Conservation (phyloP, 768 basidiomycete genomes). For the Chlorophyllum brunneum region DNA sequence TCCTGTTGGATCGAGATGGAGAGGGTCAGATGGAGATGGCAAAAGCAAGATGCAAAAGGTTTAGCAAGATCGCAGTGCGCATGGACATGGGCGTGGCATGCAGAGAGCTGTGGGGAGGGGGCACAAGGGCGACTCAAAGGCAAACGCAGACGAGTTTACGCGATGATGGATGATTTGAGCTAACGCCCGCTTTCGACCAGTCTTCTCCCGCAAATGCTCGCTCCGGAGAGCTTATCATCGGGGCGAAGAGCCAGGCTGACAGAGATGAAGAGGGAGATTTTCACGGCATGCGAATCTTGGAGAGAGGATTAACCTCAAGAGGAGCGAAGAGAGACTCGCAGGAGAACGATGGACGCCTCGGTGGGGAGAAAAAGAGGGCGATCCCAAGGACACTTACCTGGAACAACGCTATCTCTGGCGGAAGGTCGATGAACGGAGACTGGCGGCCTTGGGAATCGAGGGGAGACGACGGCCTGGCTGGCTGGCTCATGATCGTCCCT, state of each 20-base stretch:
- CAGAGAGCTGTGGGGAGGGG: neutral
- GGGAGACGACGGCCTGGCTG: no score
- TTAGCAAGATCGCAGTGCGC: neutral
- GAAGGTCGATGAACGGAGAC: constrained; percentile 22
- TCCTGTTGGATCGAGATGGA: constrained; percentile 11
- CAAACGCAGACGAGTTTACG: neutral
- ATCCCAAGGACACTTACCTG: constrained; percentile 26
- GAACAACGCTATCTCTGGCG: constrained; percentile 29
- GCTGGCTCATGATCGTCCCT: no score
- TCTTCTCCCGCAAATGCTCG: constrained; percentile 1
- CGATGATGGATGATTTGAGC: no score
- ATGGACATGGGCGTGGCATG: neutral
- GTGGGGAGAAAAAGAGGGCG: constrained; percentile 9
- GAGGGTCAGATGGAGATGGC: neutral
- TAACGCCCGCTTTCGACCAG: neutral
- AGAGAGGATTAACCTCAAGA: constrained; percentile 22
- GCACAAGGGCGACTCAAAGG: neutral
- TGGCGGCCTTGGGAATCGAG: constrained; percentile 15
- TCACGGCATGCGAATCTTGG: constrained; percentile 19
- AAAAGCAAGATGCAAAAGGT: neutral
- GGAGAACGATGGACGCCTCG: constrained; percentile 11
- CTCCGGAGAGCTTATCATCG: constrained; percentile 9
- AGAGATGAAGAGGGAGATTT: constrained; percentile 14
- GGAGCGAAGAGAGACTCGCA: constrained; percentile 9
- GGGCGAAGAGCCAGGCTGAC: neutral